Percentiles rank a stretch among this genome's conserved stretches.
phyloP scores from a whole-genome alignment of 75 land plant species.

The Pinus tabuliformis region DNA sequence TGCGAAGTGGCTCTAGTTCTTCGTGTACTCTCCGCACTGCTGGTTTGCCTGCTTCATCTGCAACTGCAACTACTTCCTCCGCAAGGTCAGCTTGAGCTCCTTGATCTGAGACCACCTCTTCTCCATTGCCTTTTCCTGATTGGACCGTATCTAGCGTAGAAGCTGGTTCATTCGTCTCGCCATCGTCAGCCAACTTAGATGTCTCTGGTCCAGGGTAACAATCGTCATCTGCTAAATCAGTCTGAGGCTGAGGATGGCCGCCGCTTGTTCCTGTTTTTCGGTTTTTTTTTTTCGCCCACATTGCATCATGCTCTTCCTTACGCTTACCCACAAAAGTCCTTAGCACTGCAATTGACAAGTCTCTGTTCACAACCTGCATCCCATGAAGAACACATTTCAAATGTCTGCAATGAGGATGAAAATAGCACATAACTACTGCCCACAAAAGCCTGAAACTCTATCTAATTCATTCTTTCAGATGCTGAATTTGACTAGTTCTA shows the following conservation, averaged over 20 bases:
- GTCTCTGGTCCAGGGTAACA: conserved; percentile 11
- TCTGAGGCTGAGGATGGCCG: not conserved
- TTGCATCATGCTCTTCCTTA: conserved; percentile 71
- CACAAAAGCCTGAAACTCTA: not conserved
- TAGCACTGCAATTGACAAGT: conserved; percentile 89
- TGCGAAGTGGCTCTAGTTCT: conserved; percentile 56
- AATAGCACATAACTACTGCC: not conserved
- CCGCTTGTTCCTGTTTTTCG: not conserved
- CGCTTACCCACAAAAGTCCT: conserved; percentile 75
- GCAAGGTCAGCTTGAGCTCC: conserved; percentile 22
- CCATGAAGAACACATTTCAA: not conserved
- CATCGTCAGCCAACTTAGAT: conserved; percentile 3
- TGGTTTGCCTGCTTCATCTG: conserved; percentile 20
- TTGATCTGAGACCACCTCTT: conserved; percentile 12
- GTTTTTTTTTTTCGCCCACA: conserved; percentile 27
- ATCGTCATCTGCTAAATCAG: conserved; percentile 8
- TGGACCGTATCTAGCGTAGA: conserved; percentile 6
- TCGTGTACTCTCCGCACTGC: conserved; percentile 13
- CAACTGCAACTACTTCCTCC: conserved; percentile 2
- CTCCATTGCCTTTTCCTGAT: conserved; percentile 24
- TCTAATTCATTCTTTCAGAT: not conserved
- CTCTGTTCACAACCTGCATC: conserved; percentile 88
- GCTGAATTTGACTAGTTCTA: not conserved
- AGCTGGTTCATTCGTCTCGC: conserved; percentile 4
- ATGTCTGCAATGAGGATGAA: not conserved